phyloP scores from a whole-genome alignment of 1,284 basidiomycete species.

The Caloboletus firmus region DNA sequence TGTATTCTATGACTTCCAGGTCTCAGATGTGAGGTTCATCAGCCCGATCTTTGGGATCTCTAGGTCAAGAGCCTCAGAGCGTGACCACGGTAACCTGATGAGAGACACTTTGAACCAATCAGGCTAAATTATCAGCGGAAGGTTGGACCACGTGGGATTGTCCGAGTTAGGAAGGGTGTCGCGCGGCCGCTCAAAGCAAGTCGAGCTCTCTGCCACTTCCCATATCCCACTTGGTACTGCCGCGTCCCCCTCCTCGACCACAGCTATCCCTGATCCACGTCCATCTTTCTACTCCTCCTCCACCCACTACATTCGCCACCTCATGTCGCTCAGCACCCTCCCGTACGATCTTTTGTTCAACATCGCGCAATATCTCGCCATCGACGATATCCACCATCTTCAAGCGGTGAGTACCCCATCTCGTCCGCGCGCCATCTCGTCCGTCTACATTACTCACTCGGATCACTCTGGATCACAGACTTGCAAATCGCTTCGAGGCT shows the following conservation, averaged over 20 bases:
- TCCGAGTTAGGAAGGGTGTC: slow-evolving; percentile 16
- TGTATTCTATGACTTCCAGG: too few species aligned
- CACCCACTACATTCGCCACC: not conserved
- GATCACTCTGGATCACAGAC: slow-evolving; percentile 42
- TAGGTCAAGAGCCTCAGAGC: too few species aligned
- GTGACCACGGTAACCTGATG: too few species aligned
- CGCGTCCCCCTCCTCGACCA: slow-evolving; percentile 1
- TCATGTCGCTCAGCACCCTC: slow-evolving; percentile 45
- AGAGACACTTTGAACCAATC: not conserved
- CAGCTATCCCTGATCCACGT: slow-evolving; percentile 7
- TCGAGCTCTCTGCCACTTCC: slow-evolving; percentile 9
- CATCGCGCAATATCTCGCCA: slow-evolving; percentile 58
- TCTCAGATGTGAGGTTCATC: too few species aligned
- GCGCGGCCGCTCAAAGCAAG: slow-evolving; percentile 5
- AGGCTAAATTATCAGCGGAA: too few species aligned
- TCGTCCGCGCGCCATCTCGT: not conserved
- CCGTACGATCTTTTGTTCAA: slow-evolving; percentile 71
- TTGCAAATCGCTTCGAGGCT: slow-evolving; percentile 57
- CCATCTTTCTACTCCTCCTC: not conserved
- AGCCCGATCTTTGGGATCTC: too few species aligned
- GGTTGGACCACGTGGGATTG: not conserved
- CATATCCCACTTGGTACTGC: slow-evolving; percentile 17
- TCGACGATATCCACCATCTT: slow-evolving; percentile 56
- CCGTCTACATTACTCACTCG: not conserved
- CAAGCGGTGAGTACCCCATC: slow-evolving; percentile 51